Conservation (phyloP, 352 stramenopile species). For the Pythium graminicola region DNA sequence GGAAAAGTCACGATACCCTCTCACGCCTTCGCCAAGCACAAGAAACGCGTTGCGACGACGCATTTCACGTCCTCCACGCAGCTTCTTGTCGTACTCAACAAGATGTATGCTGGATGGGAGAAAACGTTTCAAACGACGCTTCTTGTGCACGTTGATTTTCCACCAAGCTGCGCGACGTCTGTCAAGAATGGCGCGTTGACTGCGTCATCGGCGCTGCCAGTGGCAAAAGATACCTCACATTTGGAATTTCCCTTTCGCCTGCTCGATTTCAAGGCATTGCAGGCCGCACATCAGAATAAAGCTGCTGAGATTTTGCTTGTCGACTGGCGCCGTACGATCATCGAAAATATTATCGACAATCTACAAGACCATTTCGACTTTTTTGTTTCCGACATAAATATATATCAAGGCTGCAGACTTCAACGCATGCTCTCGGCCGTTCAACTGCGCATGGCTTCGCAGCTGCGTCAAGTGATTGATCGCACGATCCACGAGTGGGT, state of each 20-base stretch:
- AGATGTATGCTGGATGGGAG: slow-evolving; percentile 89
- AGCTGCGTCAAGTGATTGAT: slow-evolving; percentile 70
- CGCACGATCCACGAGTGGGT: slow-evolving; percentile 57
- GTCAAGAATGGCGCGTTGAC: slow-evolving; percentile 3
- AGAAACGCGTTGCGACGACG: slow-evolving; percentile 32
- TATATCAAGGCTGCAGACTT: slow-evolving; percentile 54
- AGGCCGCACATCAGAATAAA: slow-evolving; percentile 72
- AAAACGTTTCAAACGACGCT: slow-evolving; percentile 75
- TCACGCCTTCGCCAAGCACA: slow-evolving; percentile 55
- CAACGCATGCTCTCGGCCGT: slow-evolving; percentile 77
- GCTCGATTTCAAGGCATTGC: slow-evolving; percentile 76
- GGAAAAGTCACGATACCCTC: slow-evolving; percentile 78
- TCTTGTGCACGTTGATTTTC: slow-evolving; percentile 59
- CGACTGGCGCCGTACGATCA: slow-evolving; percentile 86
- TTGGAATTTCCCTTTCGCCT: slow-evolving; percentile 77
- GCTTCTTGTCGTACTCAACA: slow-evolving; percentile 74
- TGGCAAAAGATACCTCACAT: slow-evolving; percentile 30
- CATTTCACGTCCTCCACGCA: slow-evolving; percentile 58
- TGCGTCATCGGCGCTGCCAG: not conserved
- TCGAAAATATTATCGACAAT: slow-evolving; percentile 92
- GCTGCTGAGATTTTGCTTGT: slow-evolving; percentile 63
- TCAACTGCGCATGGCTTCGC: slow-evolving; percentile 79
- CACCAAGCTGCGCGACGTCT: not conserved
- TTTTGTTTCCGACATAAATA: slow-evolving; percentile 74
- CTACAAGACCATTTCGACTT: slow-evolving; percentile 92